These are phyloP conservation scores for Gynandropsis gynandra DNA, from an alignment of 345 rosid genomes.

Conservation along the genomic window DNA sequence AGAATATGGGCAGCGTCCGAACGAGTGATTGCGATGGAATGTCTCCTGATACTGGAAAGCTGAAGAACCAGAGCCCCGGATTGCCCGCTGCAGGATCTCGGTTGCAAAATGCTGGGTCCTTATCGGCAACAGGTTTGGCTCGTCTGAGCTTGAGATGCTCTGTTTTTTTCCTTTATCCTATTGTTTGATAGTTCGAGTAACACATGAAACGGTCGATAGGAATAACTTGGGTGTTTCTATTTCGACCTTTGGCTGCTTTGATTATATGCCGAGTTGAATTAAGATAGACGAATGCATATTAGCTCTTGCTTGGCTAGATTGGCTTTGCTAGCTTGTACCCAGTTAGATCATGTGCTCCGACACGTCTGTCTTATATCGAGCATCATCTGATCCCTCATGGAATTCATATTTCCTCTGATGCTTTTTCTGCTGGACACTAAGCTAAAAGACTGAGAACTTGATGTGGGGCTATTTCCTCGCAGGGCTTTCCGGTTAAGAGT, in stretches of 20 bases:
- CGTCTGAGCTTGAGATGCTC: too few species aligned
- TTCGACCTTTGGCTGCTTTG: constrained; percentile 7
- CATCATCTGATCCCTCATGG: too few species aligned
- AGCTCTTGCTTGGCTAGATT: too few species aligned
- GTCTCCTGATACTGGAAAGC: constrained; percentile 45
- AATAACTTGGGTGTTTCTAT: constrained; percentile 1
- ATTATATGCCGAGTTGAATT: constrained; percentile 6
- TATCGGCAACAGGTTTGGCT: constrained; percentile 55
- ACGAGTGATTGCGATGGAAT: constrained; percentile 33
- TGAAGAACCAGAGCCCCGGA: constrained; percentile 55
- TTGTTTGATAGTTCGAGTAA: not conserved
- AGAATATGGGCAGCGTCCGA: constrained; percentile 26
- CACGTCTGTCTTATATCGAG: too few species aligned
- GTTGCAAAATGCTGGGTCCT: constrained; percentile 58
- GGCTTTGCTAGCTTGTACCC: too few species aligned
- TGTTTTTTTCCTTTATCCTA: not conserved
- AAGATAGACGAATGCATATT: not conserved
- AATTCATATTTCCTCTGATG: not conserved
- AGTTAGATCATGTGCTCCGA: too few species aligned
- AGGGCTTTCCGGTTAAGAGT: too few species aligned
- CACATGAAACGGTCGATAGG: constrained; percentile 10
- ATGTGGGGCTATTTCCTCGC: too few species aligned
- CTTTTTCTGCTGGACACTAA: not conserved
- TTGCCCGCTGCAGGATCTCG: constrained; percentile 41
- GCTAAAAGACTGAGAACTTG: too few species aligned